Evolutionary conservation across 345 rosid genomes (phyloP).

Genomic region (Aquilaria sinensis): DNA sequence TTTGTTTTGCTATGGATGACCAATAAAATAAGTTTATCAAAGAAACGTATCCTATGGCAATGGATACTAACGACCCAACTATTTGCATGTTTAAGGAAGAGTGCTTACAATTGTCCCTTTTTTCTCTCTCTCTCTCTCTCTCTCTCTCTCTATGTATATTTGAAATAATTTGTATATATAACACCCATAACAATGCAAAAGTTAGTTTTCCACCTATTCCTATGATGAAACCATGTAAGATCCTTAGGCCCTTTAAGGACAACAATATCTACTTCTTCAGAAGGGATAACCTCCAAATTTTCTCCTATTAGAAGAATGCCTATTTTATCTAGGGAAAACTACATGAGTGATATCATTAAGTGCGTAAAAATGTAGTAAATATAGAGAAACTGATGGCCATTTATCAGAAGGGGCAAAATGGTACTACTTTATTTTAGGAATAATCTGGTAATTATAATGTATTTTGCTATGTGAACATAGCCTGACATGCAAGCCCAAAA

Average conservation of each 20-base stretch:
- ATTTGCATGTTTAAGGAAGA: slow-evolving; percentile 56
- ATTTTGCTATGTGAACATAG: no score
- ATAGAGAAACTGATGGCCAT: no score
- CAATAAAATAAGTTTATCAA: not conserved
- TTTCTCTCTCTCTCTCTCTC: slow-evolving; percentile 83
- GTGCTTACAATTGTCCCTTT: slow-evolving; percentile 58
- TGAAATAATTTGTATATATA: slow-evolving; percentile 90
- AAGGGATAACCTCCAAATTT: slow-evolving; percentile 62
- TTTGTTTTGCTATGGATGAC: no score
- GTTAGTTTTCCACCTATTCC: slow-evolving; percentile 84
- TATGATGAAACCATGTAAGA: slow-evolving; percentile 99
- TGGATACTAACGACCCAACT: slow-evolving; percentile 82
- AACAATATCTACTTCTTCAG: slow-evolving; percentile 81
- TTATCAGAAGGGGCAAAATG: no score
- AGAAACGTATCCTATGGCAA: slow-evolving; percentile 76
- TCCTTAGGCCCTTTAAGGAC: slow-evolving; percentile 99
- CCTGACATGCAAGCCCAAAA: no score
- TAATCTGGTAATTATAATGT: no score
- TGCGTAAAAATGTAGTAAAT: no score
- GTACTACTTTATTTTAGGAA: no score
- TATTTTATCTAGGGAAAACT: slow-evolving; percentile 84
- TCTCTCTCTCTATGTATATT: slow-evolving; percentile 83
- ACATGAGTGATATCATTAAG: slow-evolving; percentile 13
- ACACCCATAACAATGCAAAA: slow-evolving; percentile 73
- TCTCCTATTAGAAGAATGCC: slow-evolving; percentile 92